Percentiles rank a stretch among this genome's conserved stretches.
phyloP scores from a whole-genome alignment of 257 asterid genomes.

The Lantana camara region DNA sequence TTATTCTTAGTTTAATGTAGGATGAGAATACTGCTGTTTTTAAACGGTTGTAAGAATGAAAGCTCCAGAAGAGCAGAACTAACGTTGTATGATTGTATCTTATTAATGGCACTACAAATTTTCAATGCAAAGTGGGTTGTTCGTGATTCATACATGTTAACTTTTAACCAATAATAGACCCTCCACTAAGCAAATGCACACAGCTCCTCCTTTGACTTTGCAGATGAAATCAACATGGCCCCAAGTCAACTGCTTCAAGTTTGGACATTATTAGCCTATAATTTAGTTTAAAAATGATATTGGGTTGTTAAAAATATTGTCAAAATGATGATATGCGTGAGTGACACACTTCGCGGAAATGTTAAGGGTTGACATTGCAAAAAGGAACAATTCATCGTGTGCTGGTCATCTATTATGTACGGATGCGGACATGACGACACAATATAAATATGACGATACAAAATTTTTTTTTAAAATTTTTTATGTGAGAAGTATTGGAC shows the following conservation, averaged over 20 bases:
- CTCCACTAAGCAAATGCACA: background rate
- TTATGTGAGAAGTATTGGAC: background rate
- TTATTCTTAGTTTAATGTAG: too few relatives aligned
- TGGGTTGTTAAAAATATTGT: too few relatives aligned
- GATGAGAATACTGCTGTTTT: background rate
- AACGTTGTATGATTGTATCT: background rate
- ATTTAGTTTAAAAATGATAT: too few relatives aligned
- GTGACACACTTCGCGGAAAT: background rate
- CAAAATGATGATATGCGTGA: too few relatives aligned
- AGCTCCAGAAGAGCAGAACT: background rate
- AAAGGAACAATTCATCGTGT: background rate
- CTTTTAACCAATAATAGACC: conserved; percentile 1
- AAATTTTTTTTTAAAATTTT: too few relatives aligned
- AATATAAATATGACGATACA: too few relatives aligned
- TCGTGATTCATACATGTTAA: conserved; percentile 16
- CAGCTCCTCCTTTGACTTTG: conserved; percentile 11
- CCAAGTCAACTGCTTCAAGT: conserved; percentile 11
- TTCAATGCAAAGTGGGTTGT: conserved; percentile 9
- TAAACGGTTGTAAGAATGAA: background rate
- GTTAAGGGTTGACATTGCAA: conserved; percentile 25
- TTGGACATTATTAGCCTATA: too few relatives aligned
- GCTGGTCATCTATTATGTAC: background rate
- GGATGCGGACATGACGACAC: too few relatives aligned
- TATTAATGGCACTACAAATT: background rate
- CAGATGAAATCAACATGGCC: background rate